Evolutionary conservation across 495 filamentous ascomycete genomes (phyloP).

Genomic region (Neurospora africana): DNA sequence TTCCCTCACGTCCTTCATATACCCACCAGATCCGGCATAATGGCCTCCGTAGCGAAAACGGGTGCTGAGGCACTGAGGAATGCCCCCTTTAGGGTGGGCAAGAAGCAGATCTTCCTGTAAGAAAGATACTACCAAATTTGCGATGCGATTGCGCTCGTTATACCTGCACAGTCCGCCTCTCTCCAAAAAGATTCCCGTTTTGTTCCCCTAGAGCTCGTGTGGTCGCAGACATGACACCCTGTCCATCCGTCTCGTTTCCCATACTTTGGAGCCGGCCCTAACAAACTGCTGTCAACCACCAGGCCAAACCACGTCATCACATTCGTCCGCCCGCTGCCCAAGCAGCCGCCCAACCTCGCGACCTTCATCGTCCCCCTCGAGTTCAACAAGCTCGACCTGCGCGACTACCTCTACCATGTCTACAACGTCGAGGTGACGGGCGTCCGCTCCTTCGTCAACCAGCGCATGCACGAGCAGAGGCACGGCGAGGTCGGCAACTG

Average conservation of each 20-base stretch:
- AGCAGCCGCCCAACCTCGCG: slow-evolving; percentile 65
- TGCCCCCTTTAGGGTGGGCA: slow-evolving; percentile 28
- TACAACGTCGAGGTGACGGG: slow-evolving; percentile 58
- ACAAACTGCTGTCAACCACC: not conserved
- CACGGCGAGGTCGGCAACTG: slow-evolving; percentile 31
- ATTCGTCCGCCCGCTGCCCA: slow-evolving; percentile 56
- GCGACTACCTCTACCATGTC: slow-evolving; percentile 72
- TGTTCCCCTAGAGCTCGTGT: not conserved
- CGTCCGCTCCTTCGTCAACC: slow-evolving; percentile 71
- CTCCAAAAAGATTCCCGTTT: not conserved
- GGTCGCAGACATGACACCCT: not conserved
- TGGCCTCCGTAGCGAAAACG: not conserved
- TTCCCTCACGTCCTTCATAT: not conserved
- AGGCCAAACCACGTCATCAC: slow-evolving; percentile 73
- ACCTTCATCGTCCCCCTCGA: slow-evolving; percentile 76
- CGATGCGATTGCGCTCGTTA: not conserved
- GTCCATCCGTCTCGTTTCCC: not conserved
- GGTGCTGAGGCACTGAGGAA: not conserved
- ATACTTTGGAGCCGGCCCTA: not conserved
- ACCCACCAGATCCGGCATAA: not conserved
- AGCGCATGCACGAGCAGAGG: slow-evolving; percentile 46
- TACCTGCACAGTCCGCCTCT: not conserved
- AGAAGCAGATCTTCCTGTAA: slow-evolving; percentile 62
- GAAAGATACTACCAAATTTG: slow-evolving; percentile 14
- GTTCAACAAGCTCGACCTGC: slow-evolving; percentile 84